Conservation (phyloP, 2,329 filamentous ascomycete species). For the Phyllosticta capitalensis region DNA sequence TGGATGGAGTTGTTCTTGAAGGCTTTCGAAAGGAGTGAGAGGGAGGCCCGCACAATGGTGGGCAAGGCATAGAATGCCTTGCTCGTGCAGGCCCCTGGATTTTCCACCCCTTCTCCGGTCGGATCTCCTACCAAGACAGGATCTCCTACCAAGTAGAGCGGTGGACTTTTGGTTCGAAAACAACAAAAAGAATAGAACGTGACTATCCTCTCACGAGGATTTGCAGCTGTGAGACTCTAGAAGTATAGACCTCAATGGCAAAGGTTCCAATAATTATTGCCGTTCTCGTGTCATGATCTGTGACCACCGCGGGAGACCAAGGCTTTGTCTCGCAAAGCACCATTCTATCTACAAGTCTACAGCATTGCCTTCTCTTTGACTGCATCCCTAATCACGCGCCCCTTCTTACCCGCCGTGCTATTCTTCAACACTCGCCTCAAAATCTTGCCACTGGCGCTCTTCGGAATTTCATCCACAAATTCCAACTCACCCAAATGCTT, state of each 20-base stretch:
- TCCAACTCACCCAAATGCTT: slow-evolving; percentile 39
- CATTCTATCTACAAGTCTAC: slow-evolving; percentile 17
- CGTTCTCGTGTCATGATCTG: too few relatives aligned
- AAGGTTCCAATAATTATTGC: neutral
- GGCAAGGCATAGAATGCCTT: slow-evolving; percentile 1
- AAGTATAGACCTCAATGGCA: neutral
- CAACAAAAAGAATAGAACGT: neutral
- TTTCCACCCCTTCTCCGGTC: too few relatives aligned
- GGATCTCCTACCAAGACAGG: too few relatives aligned
- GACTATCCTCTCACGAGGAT: neutral
- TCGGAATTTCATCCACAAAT: slow-evolving; percentile 39
- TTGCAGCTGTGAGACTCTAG: neutral
- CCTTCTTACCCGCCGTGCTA: slow-evolving; percentile 29
- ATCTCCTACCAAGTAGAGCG: neutral
- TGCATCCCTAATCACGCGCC: slow-evolving; percentile 18
- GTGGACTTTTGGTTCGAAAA: neutral
- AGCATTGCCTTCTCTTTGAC: slow-evolving; percentile 29
- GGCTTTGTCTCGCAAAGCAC: neutral
- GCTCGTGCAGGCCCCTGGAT: too few relatives aligned
- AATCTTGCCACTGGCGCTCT: slow-evolving; percentile 40
- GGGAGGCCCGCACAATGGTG: neutral
- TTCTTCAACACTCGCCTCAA: slow-evolving; percentile 35
- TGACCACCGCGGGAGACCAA: too few relatives aligned
- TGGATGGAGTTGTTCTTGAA: slow-evolving; percentile 28
- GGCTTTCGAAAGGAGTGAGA: slow-evolving; percentile 6